A percentile compares a stretch with the other conserved stretches of the same genome.
Evolutionary conservation across 2,329 filamentous ascomycete genomes (phyloP).

Genomic region (Neofusicoccum ribis): DNA sequence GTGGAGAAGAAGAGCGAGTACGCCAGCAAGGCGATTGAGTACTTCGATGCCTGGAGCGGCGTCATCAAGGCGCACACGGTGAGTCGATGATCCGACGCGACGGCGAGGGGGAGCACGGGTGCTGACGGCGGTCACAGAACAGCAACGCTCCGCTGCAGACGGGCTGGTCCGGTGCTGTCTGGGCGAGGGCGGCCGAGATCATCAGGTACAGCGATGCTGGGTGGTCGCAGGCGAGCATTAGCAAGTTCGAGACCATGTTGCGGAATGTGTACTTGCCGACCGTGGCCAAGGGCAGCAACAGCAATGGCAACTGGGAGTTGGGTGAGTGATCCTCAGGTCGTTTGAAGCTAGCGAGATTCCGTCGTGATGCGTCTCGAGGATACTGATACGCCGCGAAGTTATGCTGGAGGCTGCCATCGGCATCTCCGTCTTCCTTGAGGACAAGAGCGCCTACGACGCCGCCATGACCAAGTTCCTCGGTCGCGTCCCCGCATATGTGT

Average conservation of each 20-base stretch:
- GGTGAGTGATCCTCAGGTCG: background rate
- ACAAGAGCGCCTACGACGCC: background rate
- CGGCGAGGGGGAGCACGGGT: background rate
- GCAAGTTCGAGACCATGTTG: background rate
- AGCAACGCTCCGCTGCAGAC: background rate
- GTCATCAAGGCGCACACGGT: background rate
- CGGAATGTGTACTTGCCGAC: background rate
- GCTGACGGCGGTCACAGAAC: background rate
- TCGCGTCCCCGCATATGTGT: background rate
- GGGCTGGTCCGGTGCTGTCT: background rate
- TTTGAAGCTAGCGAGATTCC: background rate
- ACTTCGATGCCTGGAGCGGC: background rate
- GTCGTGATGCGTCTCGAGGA: background rate
- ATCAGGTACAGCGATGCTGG: background rate
- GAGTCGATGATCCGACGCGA: background rate
- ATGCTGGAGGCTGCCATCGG: background rate
- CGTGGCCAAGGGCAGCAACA: background rate
- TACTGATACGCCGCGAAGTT: background rate
- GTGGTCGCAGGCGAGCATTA: background rate
- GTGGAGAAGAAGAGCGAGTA: background rate
- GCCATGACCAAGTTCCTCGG: background rate
- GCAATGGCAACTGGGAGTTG: background rate
- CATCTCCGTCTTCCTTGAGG: background rate
- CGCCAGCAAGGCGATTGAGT: background rate
- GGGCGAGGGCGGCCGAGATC: background rate